phyloP scores from a whole-genome alignment of 495 filamentous ascomycete genomes.

The Penicillium cinerascens region DNA sequence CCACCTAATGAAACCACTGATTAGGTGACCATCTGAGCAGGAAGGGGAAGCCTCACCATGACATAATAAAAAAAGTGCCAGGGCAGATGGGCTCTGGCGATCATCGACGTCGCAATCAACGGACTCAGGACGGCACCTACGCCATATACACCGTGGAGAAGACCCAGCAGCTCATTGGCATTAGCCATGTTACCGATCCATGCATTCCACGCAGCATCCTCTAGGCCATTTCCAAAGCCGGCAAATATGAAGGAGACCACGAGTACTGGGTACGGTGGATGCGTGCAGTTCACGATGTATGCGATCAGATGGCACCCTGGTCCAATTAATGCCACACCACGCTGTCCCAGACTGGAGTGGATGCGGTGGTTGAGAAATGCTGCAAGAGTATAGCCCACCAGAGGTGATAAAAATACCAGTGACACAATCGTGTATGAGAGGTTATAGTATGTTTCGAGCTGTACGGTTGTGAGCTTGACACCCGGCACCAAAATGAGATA shows the following conservation, averaged over 20 bases:
- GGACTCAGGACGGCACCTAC: slow-evolving; percentile 55
- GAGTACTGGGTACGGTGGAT: slow-evolving; percentile 59
- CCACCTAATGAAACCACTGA: slow-evolving; percentile 43
- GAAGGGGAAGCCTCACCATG: slow-evolving; percentile 43
- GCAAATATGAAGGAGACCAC: slow-evolving; percentile 56
- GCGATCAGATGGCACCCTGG: slow-evolving; percentile 63
- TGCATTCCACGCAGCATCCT: slow-evolving; percentile 63
- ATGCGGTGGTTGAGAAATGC: slow-evolving; percentile 57
- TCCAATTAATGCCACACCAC: slow-evolving; percentile 66
- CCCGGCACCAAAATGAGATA: background rate
- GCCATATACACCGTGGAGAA: slow-evolving; percentile 58
- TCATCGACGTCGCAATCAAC: slow-evolving; percentile 55
- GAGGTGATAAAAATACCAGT: slow-evolving; percentile 59
- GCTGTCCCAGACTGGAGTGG: slow-evolving; percentile 62
- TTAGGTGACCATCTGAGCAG: background rate
- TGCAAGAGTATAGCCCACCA: slow-evolving; percentile 55
- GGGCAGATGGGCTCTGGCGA: slow-evolving; percentile 42
- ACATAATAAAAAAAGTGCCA: slow-evolving; percentile 63
- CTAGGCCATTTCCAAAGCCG: slow-evolving; percentile 61
- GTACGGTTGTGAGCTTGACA: background rate
- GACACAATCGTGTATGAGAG: slow-evolving; percentile 59
- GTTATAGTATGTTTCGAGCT: slow-evolving; percentile 59
- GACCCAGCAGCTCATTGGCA: slow-evolving; percentile 55
- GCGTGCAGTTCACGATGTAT: slow-evolving; percentile 55
- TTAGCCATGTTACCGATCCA: slow-evolving; percentile 64